phyloP scores from a whole-genome alignment of 1,284 basidiomycete species.

The Takashimella tepidaria region DNA sequence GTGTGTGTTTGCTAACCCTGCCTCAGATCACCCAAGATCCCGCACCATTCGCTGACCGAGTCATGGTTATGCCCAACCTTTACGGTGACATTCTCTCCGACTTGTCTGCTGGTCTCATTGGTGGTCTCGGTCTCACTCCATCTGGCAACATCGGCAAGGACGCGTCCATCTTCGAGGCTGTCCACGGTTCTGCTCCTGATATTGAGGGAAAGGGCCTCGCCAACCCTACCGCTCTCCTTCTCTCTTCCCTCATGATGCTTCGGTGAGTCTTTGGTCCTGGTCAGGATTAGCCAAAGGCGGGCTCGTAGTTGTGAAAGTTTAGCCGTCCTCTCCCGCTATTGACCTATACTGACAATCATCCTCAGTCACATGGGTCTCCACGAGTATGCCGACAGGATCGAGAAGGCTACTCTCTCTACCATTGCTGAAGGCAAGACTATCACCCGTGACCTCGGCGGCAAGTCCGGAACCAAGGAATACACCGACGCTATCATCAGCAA shows the following conservation, averaged over 20 bases:
- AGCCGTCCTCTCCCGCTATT: conserved; percentile 6
- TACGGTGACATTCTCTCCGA: conserved; percentile 89
- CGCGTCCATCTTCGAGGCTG: conserved; percentile 99
- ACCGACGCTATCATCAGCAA: conserved; percentile 77
- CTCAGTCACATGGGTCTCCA: conserved; percentile 87
- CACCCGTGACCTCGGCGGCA: conserved; percentile 89
- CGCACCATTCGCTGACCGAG: conserved; percentile 86
- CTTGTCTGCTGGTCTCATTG: conserved; percentile 98
- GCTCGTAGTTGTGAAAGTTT: not conserved
- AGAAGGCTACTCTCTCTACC: conserved; percentile 81
- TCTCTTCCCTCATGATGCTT: conserved; percentile 96
- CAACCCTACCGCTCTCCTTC: conserved; percentile 92
- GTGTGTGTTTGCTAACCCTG: not conserved
- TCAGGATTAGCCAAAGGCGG: too few relatives aligned
- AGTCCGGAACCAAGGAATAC: conserved; percentile 79
- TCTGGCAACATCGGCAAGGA: conserved; percentile 98
- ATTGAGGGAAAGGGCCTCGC: conserved; percentile 84
- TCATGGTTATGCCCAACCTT: conserved; percentile 99
- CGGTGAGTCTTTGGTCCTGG: conserved; percentile 54
- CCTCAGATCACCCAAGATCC: conserved; percentile 59
- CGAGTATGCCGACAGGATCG: conserved; percentile 82
- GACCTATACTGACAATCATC: not conserved
- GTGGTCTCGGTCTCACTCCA: conserved; percentile 94
- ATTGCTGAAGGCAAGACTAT: conserved; percentile 91
- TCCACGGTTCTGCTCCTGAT: conserved; percentile 83